Evolutionary conservation across 2,329 filamentous ascomycete genomes (phyloP).

Genomic region (Epicoccum sorghinum): DNA sequence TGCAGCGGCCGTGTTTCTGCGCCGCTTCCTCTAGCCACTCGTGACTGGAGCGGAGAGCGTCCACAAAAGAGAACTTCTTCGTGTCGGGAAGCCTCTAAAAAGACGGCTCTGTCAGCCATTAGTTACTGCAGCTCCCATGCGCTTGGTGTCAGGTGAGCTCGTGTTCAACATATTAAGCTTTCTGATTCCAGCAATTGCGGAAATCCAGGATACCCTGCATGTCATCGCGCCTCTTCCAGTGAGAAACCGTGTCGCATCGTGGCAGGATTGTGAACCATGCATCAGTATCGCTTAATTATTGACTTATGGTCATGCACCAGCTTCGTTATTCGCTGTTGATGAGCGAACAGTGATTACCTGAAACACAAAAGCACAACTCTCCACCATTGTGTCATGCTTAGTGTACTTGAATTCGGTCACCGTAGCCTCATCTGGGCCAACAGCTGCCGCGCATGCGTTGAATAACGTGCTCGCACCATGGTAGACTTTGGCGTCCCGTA

Average conservation of each 20-base stretch:
- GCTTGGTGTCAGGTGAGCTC: constrained; percentile 1
- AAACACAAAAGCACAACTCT: neutral
- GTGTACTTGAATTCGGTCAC: neutral
- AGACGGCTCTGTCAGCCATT: neutral
- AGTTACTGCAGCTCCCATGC: neutral
- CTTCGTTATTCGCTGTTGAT: neutral
- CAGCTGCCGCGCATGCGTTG: neutral
- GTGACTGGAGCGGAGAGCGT: neutral
- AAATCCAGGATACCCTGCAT: constrained; percentile 13
- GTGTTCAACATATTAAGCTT: constrained; percentile 9
- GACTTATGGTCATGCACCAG: neutral
- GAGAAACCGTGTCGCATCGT: neutral
- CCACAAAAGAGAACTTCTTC: neutral
- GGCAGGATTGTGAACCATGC: constrained; percentile 5
- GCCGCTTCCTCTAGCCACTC: constrained; percentile 5
- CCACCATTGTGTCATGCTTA: constrained; percentile 3
- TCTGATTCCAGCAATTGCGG: neutral
- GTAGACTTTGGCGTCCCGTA: constrained; percentile 9
- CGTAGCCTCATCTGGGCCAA: neutral
- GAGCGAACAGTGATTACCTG: neutral
- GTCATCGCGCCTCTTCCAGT: constrained; percentile 2
- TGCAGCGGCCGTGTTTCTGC: constrained; percentile 9
- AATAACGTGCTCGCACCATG: neutral
- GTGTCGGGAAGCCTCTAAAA: neutral
- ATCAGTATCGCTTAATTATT: constrained; percentile 1